Evolutionary conservation across 495 filamentous ascomycete genomes (phyloP), one percentile per base, ranked within the genome.

Genomic region (Annulohypoxylon moriforme): DNA sequence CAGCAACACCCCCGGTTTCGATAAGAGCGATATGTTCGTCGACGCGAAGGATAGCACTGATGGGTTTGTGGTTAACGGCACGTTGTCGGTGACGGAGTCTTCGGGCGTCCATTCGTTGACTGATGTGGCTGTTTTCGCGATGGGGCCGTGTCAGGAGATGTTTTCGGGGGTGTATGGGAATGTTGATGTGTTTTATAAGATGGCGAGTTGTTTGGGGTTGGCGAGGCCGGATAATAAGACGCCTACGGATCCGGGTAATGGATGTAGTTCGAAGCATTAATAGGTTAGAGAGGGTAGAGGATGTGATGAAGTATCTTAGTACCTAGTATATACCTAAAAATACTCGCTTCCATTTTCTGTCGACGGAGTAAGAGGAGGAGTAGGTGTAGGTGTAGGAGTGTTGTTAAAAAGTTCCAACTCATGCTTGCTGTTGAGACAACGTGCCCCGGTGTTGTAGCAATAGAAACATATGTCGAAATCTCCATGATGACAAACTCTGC

Each of bases 61-160:
- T 18, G 91, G 90, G 0, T 89, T 90, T 77, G 65, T 91, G 25
- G 81, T 91, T 18, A 92, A 93, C 69, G 91, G 91, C 50, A 93
- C 90, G 1, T 73, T 93, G 65, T 86, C 90, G 0, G 84, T 85
- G 22, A 71, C 77, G 50, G 78, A 84, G 64, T 71, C 75, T 18
- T 82, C 89, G 77, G 91, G 91, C 20, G 91, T 93, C 58, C 91
- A 93, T 80, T 88, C 85, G 38, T 79, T 93, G 60, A 93, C 91
- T 0, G 91, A 93, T 75, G 91, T 93, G 47, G 89, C 91, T 0
- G 89, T 93, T 10, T 93, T 88, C 69, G 90, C 91, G 0, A 81
- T 84, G 79, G 91, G 91, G 0, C 91, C 91, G 3, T 93, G 91
- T 75, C 89, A 91, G 77, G 90, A 91, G 69, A 71, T 82, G 10